Percentiles rank a stretch among this genome's conserved stretches.
Conservation (phyloP, 192 early-diverging fungal genomes). For the Umbelopsis ramanniana region DNA sequence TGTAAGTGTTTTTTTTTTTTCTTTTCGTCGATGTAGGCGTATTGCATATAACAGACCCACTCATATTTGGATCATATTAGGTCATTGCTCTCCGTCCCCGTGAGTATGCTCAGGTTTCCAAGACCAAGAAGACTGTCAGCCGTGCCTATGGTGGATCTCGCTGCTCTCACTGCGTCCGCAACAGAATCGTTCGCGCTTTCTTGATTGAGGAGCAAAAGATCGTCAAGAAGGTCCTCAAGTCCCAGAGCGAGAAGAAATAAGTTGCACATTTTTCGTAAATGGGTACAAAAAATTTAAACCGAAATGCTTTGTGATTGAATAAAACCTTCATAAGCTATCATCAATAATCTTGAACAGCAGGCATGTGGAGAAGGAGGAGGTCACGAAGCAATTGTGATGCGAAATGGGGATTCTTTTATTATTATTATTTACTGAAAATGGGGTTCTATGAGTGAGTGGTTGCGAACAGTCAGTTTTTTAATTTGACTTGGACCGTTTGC, state of each 20-base stretch:
- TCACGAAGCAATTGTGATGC: no score
- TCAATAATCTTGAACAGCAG: neutral
- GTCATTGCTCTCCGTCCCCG: conserved; percentile 82
- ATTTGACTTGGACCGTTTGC: conserved; percentile 15
- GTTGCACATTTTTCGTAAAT: neutral
- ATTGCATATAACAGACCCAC: no score
- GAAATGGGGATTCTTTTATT: no score
- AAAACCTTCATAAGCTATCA: conserved; percentile 14
- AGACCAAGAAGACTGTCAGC: conserved; percentile 90
- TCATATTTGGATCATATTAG: conserved; percentile 9
- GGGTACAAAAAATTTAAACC: neutral
- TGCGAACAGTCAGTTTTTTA: neutral
- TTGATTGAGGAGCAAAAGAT: conserved; percentile 99
- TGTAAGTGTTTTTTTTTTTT: conserved; percentile 53
- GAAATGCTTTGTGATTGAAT: conserved; percentile 4
- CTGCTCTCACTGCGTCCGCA: conserved; percentile 78
- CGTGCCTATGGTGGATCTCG: conserved; percentile 98
- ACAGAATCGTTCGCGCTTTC: conserved; percentile 97
- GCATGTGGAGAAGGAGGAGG: neutral
- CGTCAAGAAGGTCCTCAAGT: conserved; percentile 98
- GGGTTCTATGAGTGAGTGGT: neutral
- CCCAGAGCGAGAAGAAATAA: conserved; percentile 48
- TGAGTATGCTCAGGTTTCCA: conserved; percentile 89
- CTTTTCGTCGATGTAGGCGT: no score
- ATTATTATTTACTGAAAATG: neutral